phyloP scores from a whole-genome alignment of 192 early-diverging fungal genomes.

The Dimargaris verticillata region DNA sequence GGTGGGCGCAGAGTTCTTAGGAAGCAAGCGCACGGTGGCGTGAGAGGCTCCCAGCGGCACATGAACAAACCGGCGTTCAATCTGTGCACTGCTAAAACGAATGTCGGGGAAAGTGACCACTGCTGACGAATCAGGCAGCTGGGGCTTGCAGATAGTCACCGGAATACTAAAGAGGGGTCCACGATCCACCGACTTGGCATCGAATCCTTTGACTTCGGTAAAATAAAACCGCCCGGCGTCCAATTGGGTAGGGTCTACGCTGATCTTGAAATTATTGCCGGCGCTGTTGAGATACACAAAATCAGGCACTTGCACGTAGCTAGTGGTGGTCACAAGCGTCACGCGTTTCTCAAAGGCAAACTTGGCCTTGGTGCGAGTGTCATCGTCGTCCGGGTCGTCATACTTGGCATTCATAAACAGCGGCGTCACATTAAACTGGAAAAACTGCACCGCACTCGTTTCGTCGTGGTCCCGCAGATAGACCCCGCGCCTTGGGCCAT shows the following conservation, averaged over 20 bases:
- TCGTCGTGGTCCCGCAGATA: conserved; percentile 71
- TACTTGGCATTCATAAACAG: conserved; percentile 33
- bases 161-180: conserved; percentile 78
- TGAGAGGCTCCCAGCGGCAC: conserved; percentile 76
- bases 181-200: conserved; percentile 46
- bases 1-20: conserved; percentile 20
- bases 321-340: conserved; percentile 41
- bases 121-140: conserved; percentile 25
- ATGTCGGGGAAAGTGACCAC: conserved; percentile 35
- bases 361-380: conserved; percentile 34
- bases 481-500: conserved; percentile 44
- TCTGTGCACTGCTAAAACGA: conserved; percentile 54
- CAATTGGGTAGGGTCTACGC: conserved; percentile 68
- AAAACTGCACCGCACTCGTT: conserved; percentile 37
- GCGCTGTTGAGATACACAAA: conserved; percentile 48
- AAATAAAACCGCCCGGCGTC: conserved; percentile 58
- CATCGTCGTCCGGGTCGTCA: conserved; percentile 34
- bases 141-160: conserved; percentile 75
- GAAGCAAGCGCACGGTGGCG: conserved; percentile 28
- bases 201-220: conserved; percentile 62
- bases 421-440: conserved; percentile 21
- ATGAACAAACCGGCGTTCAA: conserved; percentile 61
- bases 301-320: conserved; percentile 68
- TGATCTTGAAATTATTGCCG: conserved; percentile 45
- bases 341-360: conserved; percentile 68